Evolutionary conservation across 2,329 filamentous ascomycete species (phyloP).

Genomic region (Aspergillus sp.): DNA sequence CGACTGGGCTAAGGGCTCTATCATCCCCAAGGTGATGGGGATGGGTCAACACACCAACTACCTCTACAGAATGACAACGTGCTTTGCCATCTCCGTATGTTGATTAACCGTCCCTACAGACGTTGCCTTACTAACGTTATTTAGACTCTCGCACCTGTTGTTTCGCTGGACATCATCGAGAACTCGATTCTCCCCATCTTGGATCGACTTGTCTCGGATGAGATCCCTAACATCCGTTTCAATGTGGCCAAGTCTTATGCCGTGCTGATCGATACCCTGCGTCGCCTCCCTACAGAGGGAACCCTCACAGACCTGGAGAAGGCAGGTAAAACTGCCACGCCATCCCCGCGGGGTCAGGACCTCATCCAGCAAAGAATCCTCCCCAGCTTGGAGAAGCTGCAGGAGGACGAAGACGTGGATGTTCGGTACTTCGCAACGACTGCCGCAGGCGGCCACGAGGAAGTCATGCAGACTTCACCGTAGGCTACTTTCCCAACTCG

Average conservation of each 20-base stretch:
- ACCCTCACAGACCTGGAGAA: slow-evolving; percentile 86
- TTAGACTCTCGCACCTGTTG: slow-evolving; percentile 88
- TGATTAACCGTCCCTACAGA: not conserved
- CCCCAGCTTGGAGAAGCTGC: slow-evolving; percentile 89
- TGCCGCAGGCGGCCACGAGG: slow-evolving; percentile 63
- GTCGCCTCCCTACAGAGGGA: slow-evolving; percentile 83
- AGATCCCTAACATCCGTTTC: slow-evolving; percentile 98
- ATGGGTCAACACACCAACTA: slow-evolving; percentile 99
- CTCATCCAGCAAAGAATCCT: slow-evolving; percentile 84
- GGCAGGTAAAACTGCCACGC: slow-evolving; percentile 57
- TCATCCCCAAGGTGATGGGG: slow-evolving; percentile 97
- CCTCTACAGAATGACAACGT: slow-evolving; percentile 99
- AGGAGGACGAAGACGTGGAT: slow-evolving; percentile 96
- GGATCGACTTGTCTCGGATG: slow-evolving; percentile 87
- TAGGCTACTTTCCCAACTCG: slow-evolving; percentile 26
- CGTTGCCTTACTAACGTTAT: slow-evolving; percentile 29
- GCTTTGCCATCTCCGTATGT: slow-evolving; percentile 95
- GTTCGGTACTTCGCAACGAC: slow-evolving; percentile 97
- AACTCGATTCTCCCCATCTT: slow-evolving; percentile 94
- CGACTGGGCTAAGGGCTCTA: slow-evolving; percentile 94
- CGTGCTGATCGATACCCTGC: slow-evolving; percentile 85
- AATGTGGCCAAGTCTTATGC: slow-evolving; percentile 98
- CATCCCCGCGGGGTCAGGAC: slow-evolving; percentile 73
- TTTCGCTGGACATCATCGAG: slow-evolving; percentile 90
- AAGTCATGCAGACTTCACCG: slow-evolving; percentile 58